Evolutionary conservation across 2,329 filamentous ascomycete species (phyloP), one percentile per base, ranked within the genome.

Genomic region (Helotiales sp.): DNA sequence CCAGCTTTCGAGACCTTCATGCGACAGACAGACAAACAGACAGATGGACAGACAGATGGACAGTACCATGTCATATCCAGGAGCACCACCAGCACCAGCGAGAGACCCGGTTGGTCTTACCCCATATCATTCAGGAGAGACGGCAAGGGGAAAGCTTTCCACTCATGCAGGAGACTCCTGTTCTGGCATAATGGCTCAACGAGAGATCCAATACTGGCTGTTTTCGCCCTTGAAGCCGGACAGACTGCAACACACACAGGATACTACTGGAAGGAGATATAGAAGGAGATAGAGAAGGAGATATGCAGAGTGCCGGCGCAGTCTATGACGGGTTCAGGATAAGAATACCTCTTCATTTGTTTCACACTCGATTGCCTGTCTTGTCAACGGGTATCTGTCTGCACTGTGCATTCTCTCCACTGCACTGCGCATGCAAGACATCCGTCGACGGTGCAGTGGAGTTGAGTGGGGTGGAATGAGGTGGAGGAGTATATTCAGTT

Each of bases 111-210:
- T 73, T 74, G 72, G 72, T 71, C 70, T 70, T 72, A 67, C 71
- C 72, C 69, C 69, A 72, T 49, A 63, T 63, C 28, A 54, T 28
- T 64, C 65, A 73, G 69, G 71, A 73, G 70, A 71, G 66, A 60
- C 49, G 68, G 68, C 65, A 70, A 17, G 32, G 22, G 32, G 30
- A 59, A 24, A 73, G 70, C 72, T 71, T n/a, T n/a, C n/a, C n/a
- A 73, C 71, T 75, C 71, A 77, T 76, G 75, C 75, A 76, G 75
- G 75, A 75, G 74, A 61, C 63, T 73, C 75, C 71, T 67, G 20
- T 75, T 75, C 68, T 73, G 71, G 74, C 61, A 55, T 55, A 57
- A 63, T 70, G 64, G 61, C 57, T 55, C 55, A 60, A 63, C 52
- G 61, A 66, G 66, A 71, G 70, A 66, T 69, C 73, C 74, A 75